Base-by-base conservation (phyloP, 306 rosid species). In the Pyrus pyrifolia region DNA sequence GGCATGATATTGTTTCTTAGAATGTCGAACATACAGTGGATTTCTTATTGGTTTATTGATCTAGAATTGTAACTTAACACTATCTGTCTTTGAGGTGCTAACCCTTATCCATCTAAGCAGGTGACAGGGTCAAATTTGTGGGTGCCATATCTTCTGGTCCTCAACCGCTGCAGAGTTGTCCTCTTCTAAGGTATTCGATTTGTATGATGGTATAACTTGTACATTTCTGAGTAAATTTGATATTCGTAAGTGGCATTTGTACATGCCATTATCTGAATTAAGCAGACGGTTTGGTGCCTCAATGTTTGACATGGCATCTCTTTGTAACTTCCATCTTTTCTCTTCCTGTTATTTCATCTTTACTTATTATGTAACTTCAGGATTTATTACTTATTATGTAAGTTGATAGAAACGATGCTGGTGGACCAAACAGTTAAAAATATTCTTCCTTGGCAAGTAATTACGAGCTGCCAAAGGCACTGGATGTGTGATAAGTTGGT, bases 51-150 rank as follows among this genome's bases (percentile, higher is more conserved):
- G 29, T 74, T 6, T 45, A 62, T 60, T 59, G 44, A 25, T 62
- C 19, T 15, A 5, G 38, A 67, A 18, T 49, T 59, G 40, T 53
- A 59, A 31, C 60, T 76, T 59, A 42, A 67, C 38, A 18, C 59
- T 30, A 22, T 38, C 35, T 57, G 46, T 45, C 21, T 51, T 51
- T 46, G 62, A 10, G 55, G 25, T 78, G 2, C 64, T 57, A 53
- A 57, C 44, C 22, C 64, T 67, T 83, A 25, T 69, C 21, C 49
- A 70, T 78, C 76, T 74, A 73, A 87, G 81, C 86, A 96, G 99
- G 99, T 76, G 99, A 92, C 81, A 85, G 92, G 68, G 99, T 96
- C 42, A 96, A 85, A 84, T 96, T 81, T 83, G 87, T 96, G 52
- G 99, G 98, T 72, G 65, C 87, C 8, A 9, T 83, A 66, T 79